These are phyloP conservation scores for Raphanus hybrid DNA, from an alignment of 441 rosid genomes.

Conservation along the genomic window DNA sequence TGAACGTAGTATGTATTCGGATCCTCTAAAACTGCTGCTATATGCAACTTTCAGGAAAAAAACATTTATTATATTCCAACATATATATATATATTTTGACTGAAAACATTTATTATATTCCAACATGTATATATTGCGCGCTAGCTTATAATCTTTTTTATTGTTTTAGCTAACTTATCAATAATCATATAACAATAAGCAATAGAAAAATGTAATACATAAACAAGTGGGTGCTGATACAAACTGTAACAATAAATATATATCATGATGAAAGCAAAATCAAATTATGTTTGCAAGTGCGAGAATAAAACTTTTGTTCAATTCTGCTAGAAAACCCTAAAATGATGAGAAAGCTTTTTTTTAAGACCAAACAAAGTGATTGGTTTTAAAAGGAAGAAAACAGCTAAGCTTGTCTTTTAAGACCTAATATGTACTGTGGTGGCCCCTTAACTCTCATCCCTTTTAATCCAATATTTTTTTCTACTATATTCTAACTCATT, in stretches of 20 bases:
- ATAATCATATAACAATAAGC: neutral
- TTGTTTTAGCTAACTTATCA: neutral
- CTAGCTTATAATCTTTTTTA: neutral
- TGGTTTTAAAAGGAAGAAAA: slow-evolving; percentile 71
- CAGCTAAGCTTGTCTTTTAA: slow-evolving; percentile 62
- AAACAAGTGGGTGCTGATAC: slow-evolving; percentile 16
- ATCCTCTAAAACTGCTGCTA: slow-evolving; percentile 16
- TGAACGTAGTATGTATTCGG: neutral
- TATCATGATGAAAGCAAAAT: neutral
- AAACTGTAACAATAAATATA: neutral
- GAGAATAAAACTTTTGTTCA: slow-evolving; percentile 14
- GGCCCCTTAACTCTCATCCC: slow-evolving; percentile 54
- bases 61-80: neutral
- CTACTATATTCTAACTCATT: neutral
- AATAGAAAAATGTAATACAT: neutral
- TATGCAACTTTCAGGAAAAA: neutral
- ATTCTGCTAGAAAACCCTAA: slow-evolving; percentile 47
- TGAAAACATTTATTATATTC: neutral
- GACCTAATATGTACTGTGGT: slow-evolving; percentile 47
- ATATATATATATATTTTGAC: too few species aligned
- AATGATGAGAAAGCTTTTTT: slow-evolving; percentile 53
- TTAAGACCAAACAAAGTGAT: slow-evolving; percentile 56
- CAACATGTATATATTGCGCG: slow-evolving; percentile 1
- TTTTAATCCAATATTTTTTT: slow-evolving; percentile 44
- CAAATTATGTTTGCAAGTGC: slow-evolving; percentile 11